A percentile compares a stretch with the other conserved stretches of the same genome.
phyloP scores from a whole-genome alignment of 2,329 filamentous ascomycete genomes.

The Ceratocystis colombiana region DNA sequence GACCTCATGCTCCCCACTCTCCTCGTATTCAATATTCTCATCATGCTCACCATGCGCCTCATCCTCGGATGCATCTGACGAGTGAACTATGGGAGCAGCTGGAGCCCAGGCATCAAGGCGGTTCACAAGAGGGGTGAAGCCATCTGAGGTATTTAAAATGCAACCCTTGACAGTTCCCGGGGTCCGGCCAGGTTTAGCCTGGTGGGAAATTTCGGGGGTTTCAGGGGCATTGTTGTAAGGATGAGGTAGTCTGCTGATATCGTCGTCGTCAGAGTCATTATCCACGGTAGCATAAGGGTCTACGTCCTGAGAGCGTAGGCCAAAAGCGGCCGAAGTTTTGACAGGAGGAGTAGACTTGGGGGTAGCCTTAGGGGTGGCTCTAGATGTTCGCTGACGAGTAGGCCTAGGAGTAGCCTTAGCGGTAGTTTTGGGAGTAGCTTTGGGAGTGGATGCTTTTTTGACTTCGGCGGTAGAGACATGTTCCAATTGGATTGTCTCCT shows the following conservation, averaged over 20 bases:
- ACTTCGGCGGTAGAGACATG: background rate
- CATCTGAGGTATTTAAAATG: slow-evolving; percentile 35
- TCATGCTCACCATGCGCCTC: slow-evolving; percentile 3
- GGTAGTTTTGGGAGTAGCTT: background rate
- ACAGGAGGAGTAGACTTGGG: background rate
- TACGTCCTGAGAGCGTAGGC: slow-evolving; percentile 41
- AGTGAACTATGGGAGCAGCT: slow-evolving; percentile 40
- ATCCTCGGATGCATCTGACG: background rate
- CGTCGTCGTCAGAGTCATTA: slow-evolving; percentile 46
- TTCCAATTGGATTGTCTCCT: background rate
- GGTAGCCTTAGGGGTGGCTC: slow-evolving; percentile 2
- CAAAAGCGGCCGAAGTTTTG: slow-evolving; percentile 15
- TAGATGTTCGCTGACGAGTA: background rate
- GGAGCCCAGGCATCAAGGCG: slow-evolving; percentile 55
- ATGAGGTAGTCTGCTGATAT: slow-evolving; percentile 28
- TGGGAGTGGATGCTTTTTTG: no score
- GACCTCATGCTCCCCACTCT: background rate
- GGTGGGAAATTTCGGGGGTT: slow-evolving; percentile 38
- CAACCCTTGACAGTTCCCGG: slow-evolving; percentile 30
- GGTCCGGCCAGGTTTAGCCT: slow-evolving; percentile 24
- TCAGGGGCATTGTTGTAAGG: slow-evolving; percentile 28
- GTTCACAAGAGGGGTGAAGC: slow-evolving; percentile 54
- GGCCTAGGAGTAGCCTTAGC: background rate
- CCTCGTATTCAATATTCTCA: background rate
- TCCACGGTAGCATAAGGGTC: slow-evolving; percentile 33